Evolutionary conservation across 179 eudicot genomes (phyloP).

Genomic region (Actinidia arguta): DNA sequence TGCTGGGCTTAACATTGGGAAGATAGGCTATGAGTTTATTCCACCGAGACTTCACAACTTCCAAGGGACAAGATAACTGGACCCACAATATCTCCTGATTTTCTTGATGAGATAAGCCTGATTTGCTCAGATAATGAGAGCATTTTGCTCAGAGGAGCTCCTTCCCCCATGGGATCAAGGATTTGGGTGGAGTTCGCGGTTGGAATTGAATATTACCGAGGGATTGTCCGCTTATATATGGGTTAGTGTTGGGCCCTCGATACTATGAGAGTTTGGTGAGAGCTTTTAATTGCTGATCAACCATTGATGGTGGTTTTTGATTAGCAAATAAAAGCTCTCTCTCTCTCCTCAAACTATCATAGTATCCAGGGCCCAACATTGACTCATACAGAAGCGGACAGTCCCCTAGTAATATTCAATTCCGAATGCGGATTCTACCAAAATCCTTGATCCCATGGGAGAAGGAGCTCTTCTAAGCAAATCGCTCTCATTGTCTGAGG

Average conservation of each 20-base stretch:
- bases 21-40: conserved; percentile 50
- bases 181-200: conserved; percentile 27
- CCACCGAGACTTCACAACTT: conserved; percentile 37
- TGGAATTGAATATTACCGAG: conserved; percentile 32
- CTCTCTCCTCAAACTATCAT: conserved; percentile 40
- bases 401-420: no score
- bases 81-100: conserved; percentile 42
- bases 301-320: conserved; percentile 54
- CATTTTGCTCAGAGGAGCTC: conserved; percentile 29
- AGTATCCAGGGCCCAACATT: conserved; percentile 33
- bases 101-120: conserved; percentile 29
- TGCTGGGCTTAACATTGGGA: conserved; percentile 54
- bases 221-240: conserved; percentile 27
- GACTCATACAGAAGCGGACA: conserved; percentile 35
- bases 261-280: conserved; percentile 47
- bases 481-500: conserved; percentile 20
- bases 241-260: conserved; percentile 42
- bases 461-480: conserved; percentile 35
- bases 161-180: conserved; percentile 34
- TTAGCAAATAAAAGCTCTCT: conserved; percentile 52
- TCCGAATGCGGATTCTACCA: conserved; percentile 33
- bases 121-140: conserved; percentile 29
- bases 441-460: conserved; percentile 28
- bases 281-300: conserved; percentile 51
- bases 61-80: conserved; percentile 37